Percentiles rank a stretch among this genome's conserved stretches.
Conservation (phyloP, 1,284 basidiomycete species). For the Ceratobasidium papillatum region DNA sequence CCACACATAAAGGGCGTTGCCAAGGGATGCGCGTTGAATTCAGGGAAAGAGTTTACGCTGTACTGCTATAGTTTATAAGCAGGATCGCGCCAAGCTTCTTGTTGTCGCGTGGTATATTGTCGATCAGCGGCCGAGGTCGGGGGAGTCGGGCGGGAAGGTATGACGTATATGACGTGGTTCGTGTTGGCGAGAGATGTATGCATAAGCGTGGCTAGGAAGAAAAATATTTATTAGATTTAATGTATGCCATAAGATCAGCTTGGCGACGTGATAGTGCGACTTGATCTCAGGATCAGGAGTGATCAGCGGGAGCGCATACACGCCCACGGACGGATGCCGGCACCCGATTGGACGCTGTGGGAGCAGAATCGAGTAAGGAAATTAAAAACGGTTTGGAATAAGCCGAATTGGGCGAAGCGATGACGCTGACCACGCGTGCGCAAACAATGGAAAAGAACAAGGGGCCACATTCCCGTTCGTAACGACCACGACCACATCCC, state of each 20-base stretch:
- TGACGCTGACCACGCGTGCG: constrained; percentile 20
- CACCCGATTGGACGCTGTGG: neutral
- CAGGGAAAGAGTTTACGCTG: neutral
- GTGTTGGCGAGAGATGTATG: too few relatives aligned
- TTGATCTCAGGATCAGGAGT: neutral
- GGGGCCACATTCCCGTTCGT: neutral
- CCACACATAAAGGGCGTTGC: neutral
- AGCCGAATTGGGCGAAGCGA: constrained; percentile 9
- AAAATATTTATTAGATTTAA: too few relatives aligned
- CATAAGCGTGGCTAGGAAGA: too few relatives aligned
- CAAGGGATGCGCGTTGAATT: neutral
- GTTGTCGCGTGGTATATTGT: neutral
- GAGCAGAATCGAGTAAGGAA: neutral
- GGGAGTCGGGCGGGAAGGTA: neutral
- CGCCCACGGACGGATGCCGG: neutral
- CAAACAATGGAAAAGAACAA: constrained; percentile 38
- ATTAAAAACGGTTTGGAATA: neutral
- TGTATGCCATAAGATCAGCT: too few relatives aligned
- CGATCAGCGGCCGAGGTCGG: neutral
- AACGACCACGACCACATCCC: constrained; percentile 19
- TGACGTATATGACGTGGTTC: neutral
- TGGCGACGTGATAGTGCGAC: neutral
- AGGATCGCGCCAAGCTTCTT: constrained; percentile 5
- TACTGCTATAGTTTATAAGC: neutral
- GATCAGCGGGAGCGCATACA: neutral